Conservation (phyloP, 73 alveolate species). For the Blepharisma japonicum region DNA sequence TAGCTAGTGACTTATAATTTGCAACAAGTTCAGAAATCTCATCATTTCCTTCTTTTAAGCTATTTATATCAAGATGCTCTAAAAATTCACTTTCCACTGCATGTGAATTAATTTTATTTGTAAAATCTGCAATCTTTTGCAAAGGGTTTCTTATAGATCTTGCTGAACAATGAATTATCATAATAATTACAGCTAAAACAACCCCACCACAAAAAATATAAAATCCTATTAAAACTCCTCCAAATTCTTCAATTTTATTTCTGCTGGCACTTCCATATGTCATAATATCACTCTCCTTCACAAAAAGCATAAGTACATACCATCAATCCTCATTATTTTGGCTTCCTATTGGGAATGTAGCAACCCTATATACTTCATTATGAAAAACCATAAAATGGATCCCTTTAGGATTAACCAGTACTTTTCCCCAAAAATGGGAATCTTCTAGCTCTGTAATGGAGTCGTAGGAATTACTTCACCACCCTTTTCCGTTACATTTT, state of each 20-base stretch:
- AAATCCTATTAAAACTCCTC: neutral
- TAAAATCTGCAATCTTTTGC: conserved; percentile 1
- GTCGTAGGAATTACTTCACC: neutral
- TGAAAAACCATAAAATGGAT: neutral
- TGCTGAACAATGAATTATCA: neutral
- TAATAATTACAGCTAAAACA: neutral
- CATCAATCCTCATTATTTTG: neutral
- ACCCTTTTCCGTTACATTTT: neutral
- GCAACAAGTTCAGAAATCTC: conserved; percentile 3
- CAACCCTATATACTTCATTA: conserved; percentile 1
- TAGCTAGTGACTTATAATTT: conserved; percentile 2
- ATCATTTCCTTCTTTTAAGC: conserved; percentile 10
- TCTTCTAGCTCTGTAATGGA: neutral
- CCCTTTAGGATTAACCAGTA: neutral
- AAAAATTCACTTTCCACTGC: conserved; percentile 14
- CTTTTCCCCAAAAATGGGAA: neutral
- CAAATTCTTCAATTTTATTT: neutral
- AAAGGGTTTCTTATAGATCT: conserved; percentile 12
- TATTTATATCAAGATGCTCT: neutral
- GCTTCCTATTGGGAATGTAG: neutral
- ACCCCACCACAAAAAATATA: neutral
- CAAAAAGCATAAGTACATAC: neutral
- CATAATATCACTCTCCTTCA: conserved; percentile 13
- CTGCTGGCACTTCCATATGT: neutral
- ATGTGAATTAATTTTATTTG: conserved; percentile 7